phyloP scores from a whole-genome alignment of 2,329 filamentous ascomycete genomes.

The Sphaerostilbella broomeana region DNA sequence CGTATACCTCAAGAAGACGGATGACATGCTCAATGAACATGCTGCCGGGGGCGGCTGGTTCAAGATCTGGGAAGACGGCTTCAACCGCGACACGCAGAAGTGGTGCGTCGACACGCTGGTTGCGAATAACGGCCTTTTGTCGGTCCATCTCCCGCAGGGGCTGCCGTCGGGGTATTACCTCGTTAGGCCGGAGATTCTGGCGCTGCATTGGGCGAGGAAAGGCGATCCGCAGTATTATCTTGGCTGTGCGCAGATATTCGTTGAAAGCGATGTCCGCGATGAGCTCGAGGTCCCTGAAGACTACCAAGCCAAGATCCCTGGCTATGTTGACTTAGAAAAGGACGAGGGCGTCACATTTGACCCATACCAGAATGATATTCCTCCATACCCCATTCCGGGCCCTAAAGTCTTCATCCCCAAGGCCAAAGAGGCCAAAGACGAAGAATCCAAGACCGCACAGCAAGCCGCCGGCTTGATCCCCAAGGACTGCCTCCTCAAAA shows the following conservation, averaged over 20 bases:
- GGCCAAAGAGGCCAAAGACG: neutral
- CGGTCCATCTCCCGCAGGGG: slow-evolving; percentile 53
- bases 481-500: slow-evolving; percentile 52
- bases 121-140: slow-evolving; percentile 55
- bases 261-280: slow-evolving; percentile 42
- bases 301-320: slow-evolving; percentile 35
- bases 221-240: slow-evolving; percentile 66
- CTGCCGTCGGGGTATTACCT: slow-evolving; percentile 63
- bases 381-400: slow-evolving; percentile 49
- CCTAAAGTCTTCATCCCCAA: slow-evolving; percentile 45
- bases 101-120: slow-evolving; percentile 70
- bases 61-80: slow-evolving; percentile 68
- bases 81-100: slow-evolving; percentile 44
- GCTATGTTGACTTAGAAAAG: slow-evolving; percentile 50
- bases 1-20: slow-evolving; percentile 66
- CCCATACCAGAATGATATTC: slow-evolving; percentile 47
- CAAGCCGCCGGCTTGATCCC: slow-evolving; percentile 46
- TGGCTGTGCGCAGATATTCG: slow-evolving; percentile 64
- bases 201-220: slow-evolving; percentile 56
- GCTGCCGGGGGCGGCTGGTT: slow-evolving; percentile 66
- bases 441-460: too few relatives aligned
- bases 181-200: slow-evolving; percentile 62
- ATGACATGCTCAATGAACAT: slow-evolving; percentile 44
- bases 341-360: slow-evolving; percentile 57
- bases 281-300: slow-evolving; percentile 40